These are phyloP conservation scores for Cutaneotrichosporon cyanovorans DNA, from an alignment of 1,284 basidiomycete genomes.

Conservation along the genomic window DNA sequence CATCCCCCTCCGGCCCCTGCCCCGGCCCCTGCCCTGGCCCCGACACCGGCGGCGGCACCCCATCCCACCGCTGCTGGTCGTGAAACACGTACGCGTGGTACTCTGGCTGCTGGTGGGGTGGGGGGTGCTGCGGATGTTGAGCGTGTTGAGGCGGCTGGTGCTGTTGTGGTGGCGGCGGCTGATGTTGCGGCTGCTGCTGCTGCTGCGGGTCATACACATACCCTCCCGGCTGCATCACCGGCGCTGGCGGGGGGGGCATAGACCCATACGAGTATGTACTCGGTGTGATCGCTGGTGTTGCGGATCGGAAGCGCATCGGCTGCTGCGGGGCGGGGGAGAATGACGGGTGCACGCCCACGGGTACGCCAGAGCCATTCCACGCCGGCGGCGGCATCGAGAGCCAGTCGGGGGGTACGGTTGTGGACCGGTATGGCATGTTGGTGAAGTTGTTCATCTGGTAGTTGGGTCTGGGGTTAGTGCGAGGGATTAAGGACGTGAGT, in stretches of 20 bases:
- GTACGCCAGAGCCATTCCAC: slow-evolving; percentile 1
- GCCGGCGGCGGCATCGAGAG: slow-evolving; percentile 19
- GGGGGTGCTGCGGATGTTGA: background rate
- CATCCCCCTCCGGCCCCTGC: no score
- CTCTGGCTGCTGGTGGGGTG: background rate
- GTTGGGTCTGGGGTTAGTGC: slow-evolving; percentile 1
- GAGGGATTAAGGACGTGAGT: no score
- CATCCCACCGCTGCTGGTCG: no score
- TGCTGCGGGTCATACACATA: background rate
- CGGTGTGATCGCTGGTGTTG: slow-evolving; percentile 13
- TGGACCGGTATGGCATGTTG: slow-evolving; percentile 16
- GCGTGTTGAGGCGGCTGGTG: background rate
- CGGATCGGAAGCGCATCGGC: slow-evolving; percentile 18
- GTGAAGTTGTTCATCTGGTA: slow-evolving; percentile 7
- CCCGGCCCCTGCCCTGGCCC: no score
- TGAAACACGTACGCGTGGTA: no score
- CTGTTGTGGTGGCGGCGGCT: no score
- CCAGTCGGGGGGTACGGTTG: slow-evolving; percentile 21
- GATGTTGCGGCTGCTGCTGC: background rate
- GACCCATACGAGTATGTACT: slow-evolving; percentile 12
- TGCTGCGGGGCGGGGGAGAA: slow-evolving; percentile 12
- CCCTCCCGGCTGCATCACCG: background rate
- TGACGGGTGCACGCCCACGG: slow-evolving; percentile 3
- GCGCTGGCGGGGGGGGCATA: slow-evolving; percentile 17
- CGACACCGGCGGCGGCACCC: no score